phyloP scores from a whole-genome alignment of 495 filamentous ascomycete species.

The Terfezia boudieri region DNA sequence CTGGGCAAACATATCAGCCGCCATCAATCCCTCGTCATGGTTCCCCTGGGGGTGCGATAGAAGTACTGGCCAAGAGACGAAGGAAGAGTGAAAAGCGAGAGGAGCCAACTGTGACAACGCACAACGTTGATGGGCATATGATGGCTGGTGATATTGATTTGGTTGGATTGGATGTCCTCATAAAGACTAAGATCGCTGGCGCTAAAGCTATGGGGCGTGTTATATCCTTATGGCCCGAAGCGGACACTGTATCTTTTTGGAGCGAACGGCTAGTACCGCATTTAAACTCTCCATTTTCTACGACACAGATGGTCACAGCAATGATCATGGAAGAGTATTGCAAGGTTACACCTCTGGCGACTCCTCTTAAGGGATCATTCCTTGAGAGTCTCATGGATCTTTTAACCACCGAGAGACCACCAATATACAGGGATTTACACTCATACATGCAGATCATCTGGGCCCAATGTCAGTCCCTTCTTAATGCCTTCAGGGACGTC shows the following conservation, averaged over 20 bases:
- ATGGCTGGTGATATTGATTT: constrained; percentile 90
- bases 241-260: constrained; percentile 27
- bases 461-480: constrained; percentile 67
- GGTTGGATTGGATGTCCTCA: constrained; percentile 66
- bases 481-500: constrained; percentile 74
- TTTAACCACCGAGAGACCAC: constrained; percentile 57
- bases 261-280: constrained; percentile 35
- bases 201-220: constrained; percentile 60
- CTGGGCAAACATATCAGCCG: constrained; percentile 40
- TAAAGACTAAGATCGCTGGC: constrained; percentile 70
- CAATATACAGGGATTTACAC: constrained; percentile 67
- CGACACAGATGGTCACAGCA: constrained; percentile 60
- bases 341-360: constrained; percentile 24
- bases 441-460: constrained; percentile 71
- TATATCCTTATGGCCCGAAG: constrained; percentile 37
- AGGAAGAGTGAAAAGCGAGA: constrained; percentile 68
- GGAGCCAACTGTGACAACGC: constrained; percentile 40
- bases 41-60: constrained; percentile 30
- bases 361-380: constrained; percentile 26
- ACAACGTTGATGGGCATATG: constrained; percentile 96
- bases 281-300: constrained; percentile 49
- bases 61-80: constrained; percentile 43
- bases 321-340: constrained; percentile 84
- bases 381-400: constrained; percentile 40
- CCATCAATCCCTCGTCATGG: constrained; percentile 30